Evolutionary conservation across 1,284 basidiomycete species (phyloP), one percentile per base, ranked within the genome.

Genomic region (Boletellus deceptivus): DNA sequence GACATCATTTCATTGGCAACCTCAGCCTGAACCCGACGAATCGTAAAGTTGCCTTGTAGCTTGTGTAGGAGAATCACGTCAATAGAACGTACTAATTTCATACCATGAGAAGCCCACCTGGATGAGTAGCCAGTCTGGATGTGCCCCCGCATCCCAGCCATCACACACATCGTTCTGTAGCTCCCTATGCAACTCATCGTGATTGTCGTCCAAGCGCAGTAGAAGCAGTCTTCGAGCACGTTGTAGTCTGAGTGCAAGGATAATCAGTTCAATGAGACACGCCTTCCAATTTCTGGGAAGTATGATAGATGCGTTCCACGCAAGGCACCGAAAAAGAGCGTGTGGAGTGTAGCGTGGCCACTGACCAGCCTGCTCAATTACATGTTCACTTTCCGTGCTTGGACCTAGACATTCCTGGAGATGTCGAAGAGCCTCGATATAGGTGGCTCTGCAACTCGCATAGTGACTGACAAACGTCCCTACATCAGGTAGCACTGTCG

Each of bases 71-170:
- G 10, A 13, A 13, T 29, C 4, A 29, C 4, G 2, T 14, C 34
- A 14, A 6, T 9, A 16, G 34, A 16, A 17, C 1, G 3, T n/a
- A 20, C 20, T 14, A 35, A 8, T 8, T n/a, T 0, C n/a, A 35
- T 17, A 9, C 34, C n/a, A 35, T 35, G 34, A 27, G 4, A 4
- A 24, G 27, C 35, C 18, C 18, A 75, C 72, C 65, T 78, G 75
- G 17, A 77, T 65, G 17, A 77, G 54, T 1, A 77, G 59, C 76
- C 76, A 78, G 49, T 76, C 75, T 1, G 65, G 53, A 42, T 65
- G 44, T 14, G 31, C 31, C 16, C 55, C 46, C 6, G 57, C 52
- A 20, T 61, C 38, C 50, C 58, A 48, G 2, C 37, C 49, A 18
- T 61, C 43, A 31, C 46, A 50, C 0, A 53, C 55, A 1, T 22